Percentiles rank a stretch among this genome's conserved stretches.
These are phyloP conservation scores for Hortaea werneckii DNA, from an alignment of 2,329 filamentous ascomycete species.

Conservation along the genomic window DNA sequence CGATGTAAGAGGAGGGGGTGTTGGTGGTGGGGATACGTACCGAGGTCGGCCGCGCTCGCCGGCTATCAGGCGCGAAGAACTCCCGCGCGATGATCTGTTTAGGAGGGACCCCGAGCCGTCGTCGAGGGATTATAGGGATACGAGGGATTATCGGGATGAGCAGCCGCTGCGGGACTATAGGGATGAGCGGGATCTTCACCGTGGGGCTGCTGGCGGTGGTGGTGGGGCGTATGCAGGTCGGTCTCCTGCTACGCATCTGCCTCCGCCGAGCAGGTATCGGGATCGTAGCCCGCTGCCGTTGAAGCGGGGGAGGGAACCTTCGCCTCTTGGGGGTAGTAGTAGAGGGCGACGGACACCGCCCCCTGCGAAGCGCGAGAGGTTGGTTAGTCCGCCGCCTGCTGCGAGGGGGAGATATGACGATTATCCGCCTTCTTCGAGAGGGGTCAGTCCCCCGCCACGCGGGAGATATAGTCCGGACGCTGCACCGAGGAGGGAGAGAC, in stretches of 20 bases:
- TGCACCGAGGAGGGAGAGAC: slow-evolving; percentile 31
- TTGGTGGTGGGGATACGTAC: slow-evolving; percentile 22
- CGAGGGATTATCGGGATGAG: slow-evolving; percentile 10
- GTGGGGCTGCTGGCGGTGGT: background rate
- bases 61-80: slow-evolving; percentile 23
- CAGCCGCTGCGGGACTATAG: slow-evolving; percentile 15
- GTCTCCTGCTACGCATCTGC: slow-evolving; percentile 17
- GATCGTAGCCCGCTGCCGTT: slow-evolving; percentile 34
- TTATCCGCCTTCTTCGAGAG: slow-evolving; percentile 32
- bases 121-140: slow-evolving; percentile 16
- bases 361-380: slow-evolving; percentile 30
- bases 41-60: slow-evolving; percentile 24
- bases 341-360: slow-evolving; percentile 35
- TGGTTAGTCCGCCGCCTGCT: slow-evolving; percentile 27
- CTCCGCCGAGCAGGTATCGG: slow-evolving; percentile 30
- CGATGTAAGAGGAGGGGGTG: slow-evolving; percentile 5
- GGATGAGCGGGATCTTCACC: slow-evolving; percentile 15
- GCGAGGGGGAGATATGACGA: slow-evolving; percentile 29
- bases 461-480: slow-evolving; percentile 14
- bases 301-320: slow-evolving; percentile 36
- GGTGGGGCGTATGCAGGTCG: background rate
- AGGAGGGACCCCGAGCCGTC: slow-evolving; percentile 22
- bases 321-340: slow-evolving; percentile 38
- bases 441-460: slow-evolving; percentile 27
- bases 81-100: slow-evolving; percentile 26